Evolutionary conservation across 176 grass and related monocot species (phyloP).

Genomic region (Carex cristatella): DNA sequence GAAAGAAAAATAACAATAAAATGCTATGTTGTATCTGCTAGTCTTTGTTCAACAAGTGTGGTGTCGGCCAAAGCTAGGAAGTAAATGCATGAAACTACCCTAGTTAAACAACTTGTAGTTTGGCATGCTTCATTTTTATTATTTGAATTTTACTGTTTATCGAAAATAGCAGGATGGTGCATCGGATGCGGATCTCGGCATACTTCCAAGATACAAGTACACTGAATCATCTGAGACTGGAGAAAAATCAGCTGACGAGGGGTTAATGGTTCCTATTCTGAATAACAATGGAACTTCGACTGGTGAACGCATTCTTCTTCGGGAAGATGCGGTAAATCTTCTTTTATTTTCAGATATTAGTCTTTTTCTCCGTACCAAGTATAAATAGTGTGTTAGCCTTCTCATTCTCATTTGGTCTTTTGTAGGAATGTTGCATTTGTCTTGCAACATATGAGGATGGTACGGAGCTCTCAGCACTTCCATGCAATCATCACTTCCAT

Average conservation of each 20-base stretch:
- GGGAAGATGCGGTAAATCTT: conserved; percentile 78
- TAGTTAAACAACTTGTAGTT: neutral
- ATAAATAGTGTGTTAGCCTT: neutral
- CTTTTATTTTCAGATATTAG: neutral
- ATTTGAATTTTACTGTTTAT: neutral
- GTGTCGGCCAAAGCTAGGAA: neutral
- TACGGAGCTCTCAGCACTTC: conserved; percentile 65
- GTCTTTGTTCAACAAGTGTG: too few relatives aligned
- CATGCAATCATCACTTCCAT: conserved; percentile 93
- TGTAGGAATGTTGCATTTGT: conserved; percentile 83
- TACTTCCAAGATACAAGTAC: conserved; percentile 94
- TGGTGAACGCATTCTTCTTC: conserved; percentile 58
- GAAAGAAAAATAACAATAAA: neutral
- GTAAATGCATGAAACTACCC: neutral
- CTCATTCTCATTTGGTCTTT: conserved; percentile 9
- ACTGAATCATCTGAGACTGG: conserved; percentile 36
- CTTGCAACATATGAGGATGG: conserved; percentile 67
- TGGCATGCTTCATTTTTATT: neutral
- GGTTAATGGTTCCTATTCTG: conserved; percentile 80
- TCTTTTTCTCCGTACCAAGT: conserved; percentile 1
- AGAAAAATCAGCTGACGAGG: conserved; percentile 57
- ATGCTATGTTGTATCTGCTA: neutral
- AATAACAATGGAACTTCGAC: conserved; percentile 64
- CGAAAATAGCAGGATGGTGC: conserved; percentile 62
- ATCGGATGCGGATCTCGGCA: conserved; percentile 73